Conservation (phyloP, 805 yeast species). For the Teunomyces cretensis region DNA sequence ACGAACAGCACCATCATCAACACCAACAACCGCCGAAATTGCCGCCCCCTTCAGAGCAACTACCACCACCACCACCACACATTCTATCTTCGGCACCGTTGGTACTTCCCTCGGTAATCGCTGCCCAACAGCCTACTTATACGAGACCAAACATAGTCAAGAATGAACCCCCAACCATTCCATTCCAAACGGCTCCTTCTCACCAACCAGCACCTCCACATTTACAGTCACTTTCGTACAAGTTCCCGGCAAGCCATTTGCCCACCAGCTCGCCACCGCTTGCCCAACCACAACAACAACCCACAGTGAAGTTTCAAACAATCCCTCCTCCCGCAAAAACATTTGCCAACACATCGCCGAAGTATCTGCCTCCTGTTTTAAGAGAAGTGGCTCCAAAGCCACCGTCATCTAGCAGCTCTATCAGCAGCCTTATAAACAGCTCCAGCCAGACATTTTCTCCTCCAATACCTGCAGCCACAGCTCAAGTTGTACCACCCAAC, state of each 20-base stretch:
- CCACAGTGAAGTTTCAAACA: not conserved
- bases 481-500: not conserved
- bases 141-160: not conserved
- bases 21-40: not conserved
- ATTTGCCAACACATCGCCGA: not conserved
- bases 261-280: not conserved
- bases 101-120: not conserved
- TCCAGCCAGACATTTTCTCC: slow-evolving; percentile 7
- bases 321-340: not conserved
- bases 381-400: not conserved
- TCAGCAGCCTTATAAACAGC: slow-evolving; percentile 14
- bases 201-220: not conserved
- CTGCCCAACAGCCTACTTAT: not conserved
- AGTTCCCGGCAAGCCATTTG: not conserved
- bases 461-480: slow-evolving; percentile 4
- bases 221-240: not conserved
- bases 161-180: not conserved
- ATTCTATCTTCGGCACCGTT: not conserved
- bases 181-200: not conserved
- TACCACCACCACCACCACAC: not conserved
- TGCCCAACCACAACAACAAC: not conserved
- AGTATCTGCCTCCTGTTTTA: not conserved
- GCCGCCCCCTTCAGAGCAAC: not conserved
- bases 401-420: slow-evolving; percentile 7
- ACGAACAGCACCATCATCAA: slow-evolving; percentile 1